These are phyloP conservation scores for Dipteronia dyeriana DNA, from an alignment of 345 rosid genomes.

Conservation along the genomic window DNA sequence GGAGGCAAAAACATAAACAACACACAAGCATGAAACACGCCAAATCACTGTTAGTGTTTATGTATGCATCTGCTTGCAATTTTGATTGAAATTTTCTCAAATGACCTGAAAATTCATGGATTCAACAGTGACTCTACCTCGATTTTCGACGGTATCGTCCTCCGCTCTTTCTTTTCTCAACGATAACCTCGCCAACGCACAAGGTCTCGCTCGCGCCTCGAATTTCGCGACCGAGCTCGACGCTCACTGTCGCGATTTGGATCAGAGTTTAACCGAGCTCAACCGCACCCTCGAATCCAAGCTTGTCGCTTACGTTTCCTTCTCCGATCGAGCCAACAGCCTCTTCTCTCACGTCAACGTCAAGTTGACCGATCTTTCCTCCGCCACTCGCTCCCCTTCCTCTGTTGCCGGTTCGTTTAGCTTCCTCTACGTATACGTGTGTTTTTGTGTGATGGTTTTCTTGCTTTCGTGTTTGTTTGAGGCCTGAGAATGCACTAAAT, in stretches of 20 bases:
- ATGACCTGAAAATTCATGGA: slow-evolving; percentile 38
- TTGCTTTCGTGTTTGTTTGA: not conserved
- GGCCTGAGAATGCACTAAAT: slow-evolving; percentile 5
- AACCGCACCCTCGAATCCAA: slow-evolving; percentile 56
- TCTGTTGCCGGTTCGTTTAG: slow-evolving; percentile 48
- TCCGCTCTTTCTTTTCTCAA: slow-evolving; percentile 54
- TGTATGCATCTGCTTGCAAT: not conserved
- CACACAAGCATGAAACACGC: not conserved
- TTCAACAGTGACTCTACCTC: slow-evolving; percentile 53
- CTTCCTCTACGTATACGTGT: not conserved
- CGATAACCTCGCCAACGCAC: slow-evolving; percentile 43
- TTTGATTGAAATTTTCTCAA: not conserved
- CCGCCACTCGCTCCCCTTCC: slow-evolving; percentile 36
- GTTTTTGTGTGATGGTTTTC: not conserved
- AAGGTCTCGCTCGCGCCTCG: slow-evolving; percentile 48
- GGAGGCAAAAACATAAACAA: not conserved
- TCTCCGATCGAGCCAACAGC: slow-evolving; percentile 55
- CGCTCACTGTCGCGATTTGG: slow-evolving; percentile 59
- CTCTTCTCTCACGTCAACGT: slow-evolving; percentile 38
- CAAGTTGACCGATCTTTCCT: slow-evolving; percentile 54
- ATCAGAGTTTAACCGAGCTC: slow-evolving; percentile 48
- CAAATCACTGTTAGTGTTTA: not conserved
- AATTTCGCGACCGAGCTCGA: slow-evolving; percentile 56
- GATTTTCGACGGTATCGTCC: slow-evolving; percentile 42
- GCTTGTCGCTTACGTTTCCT: slow-evolving; percentile 60